Conservation (phyloP, 208 protist species). For the Trypanosoma conorhini region DNA sequence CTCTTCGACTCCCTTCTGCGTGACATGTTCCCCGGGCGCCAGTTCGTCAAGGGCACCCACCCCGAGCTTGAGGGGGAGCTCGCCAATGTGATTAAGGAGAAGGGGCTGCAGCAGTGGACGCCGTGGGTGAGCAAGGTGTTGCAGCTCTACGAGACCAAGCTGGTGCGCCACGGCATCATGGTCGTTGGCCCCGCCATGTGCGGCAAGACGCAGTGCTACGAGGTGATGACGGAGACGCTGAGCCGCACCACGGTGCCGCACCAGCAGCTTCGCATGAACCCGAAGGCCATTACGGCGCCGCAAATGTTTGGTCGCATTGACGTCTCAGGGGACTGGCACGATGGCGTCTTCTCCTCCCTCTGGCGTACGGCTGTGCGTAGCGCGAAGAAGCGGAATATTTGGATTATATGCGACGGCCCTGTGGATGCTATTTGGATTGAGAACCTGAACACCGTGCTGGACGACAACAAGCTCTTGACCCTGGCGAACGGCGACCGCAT, state of each 20-base stretch:
- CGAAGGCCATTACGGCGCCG: constrained; percentile 94
- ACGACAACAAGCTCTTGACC: constrained; percentile 99
- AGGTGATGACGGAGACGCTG: constrained; percentile 89
- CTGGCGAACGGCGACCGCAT: constrained; percentile 98
- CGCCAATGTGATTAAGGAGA: constrained; percentile 83
- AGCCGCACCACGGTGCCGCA: constrained; percentile 85
- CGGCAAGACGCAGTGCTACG: constrained; percentile 95
- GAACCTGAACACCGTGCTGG: constrained; percentile 99
- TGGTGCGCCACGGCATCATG: constrained; percentile 96
- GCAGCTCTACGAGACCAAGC: constrained; percentile 96
- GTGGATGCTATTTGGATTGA: constrained; percentile 99
- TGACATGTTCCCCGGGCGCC: constrained; percentile 94
- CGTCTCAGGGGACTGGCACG: constrained; percentile 95
- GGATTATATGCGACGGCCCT: constrained; percentile 98
- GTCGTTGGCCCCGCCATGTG: constrained; percentile 93
- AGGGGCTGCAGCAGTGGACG: constrained; percentile 82
- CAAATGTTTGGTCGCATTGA: constrained; percentile 97
- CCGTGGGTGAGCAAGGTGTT: constrained; percentile 94
- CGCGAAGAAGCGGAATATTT: constrained; percentile 93
- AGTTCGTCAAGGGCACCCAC: constrained; percentile 91
- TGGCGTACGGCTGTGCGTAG: constrained; percentile 89
- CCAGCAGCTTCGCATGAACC: constrained; percentile 95
- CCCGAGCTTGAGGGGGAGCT: constrained; percentile 92
- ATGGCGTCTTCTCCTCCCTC: constrained; percentile 95
- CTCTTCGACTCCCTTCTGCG: constrained; percentile 96